phyloP scores from a whole-genome alignment of 2,329 filamentous ascomycete species.

The Arthrobotrys pseudoclavata region DNA sequence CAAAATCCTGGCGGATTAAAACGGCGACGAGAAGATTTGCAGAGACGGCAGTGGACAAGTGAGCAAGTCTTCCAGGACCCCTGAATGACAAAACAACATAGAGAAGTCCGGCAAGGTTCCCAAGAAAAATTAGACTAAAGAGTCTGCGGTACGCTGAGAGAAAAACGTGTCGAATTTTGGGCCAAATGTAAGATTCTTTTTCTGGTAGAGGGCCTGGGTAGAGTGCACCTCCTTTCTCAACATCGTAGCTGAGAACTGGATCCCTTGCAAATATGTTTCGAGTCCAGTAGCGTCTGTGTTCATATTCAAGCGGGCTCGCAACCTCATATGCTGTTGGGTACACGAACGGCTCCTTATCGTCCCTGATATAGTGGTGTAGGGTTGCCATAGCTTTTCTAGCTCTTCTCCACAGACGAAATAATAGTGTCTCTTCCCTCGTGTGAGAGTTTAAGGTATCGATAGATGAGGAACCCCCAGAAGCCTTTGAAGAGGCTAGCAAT shows the following conservation, averaged over 20 bases:
- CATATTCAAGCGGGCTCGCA: constrained; percentile 39
- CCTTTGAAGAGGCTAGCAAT: background rate
- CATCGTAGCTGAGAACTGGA: constrained; percentile 50
- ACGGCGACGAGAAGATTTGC: constrained; percentile 69
- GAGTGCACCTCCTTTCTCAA: constrained; percentile 38
- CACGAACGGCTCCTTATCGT: constrained; percentile 46
- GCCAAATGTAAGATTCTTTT: constrained; percentile 27
- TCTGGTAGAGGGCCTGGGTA: constrained; percentile 45
- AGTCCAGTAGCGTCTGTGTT: constrained; percentile 48
- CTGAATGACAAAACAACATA: constrained; percentile 46
- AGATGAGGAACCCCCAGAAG: background rate
- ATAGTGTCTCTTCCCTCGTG: background rate
- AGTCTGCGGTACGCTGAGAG: constrained; percentile 66
- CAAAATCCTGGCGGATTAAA: constrained; percentile 70
- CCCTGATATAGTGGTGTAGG: constrained; percentile 12
- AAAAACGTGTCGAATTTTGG: constrained; percentile 70
- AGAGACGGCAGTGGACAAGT: constrained; percentile 62
- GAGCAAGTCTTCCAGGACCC: constrained; percentile 35
- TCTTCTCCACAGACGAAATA: constrained; percentile 7
- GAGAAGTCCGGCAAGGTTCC: constrained; percentile 64
- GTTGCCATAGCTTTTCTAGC: constrained; percentile 24
- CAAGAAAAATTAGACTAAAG: constrained; percentile 67
- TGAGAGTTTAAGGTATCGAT: background rate
- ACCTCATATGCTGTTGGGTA: constrained; percentile 37
- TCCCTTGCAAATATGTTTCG: constrained; percentile 48